Conservation (phyloP, 306 rosid species). For the Inga oerstediana region DNA sequence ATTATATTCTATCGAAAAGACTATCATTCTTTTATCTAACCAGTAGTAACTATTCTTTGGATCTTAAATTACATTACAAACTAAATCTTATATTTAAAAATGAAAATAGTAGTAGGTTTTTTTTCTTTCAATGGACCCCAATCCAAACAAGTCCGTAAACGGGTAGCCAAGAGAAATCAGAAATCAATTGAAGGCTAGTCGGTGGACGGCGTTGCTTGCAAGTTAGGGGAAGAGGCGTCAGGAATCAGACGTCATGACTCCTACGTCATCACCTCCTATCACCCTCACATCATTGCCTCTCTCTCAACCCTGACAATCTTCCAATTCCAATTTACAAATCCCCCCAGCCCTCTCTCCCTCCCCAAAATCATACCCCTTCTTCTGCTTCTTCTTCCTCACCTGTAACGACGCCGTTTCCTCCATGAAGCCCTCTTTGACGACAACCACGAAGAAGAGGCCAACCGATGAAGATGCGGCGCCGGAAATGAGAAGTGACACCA, state of each 20-base stretch:
- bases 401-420: neutral
- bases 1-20: too few relatives aligned
- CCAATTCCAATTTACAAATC: neutral
- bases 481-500: neutral
- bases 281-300: neutral
- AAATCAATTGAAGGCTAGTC: neutral
- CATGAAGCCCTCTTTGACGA: conserved; percentile 28
- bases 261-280: neutral
- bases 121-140: too few relatives aligned
- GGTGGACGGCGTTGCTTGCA: neutral
- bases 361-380: neutral
- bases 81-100: too few relatives aligned
- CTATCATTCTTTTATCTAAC: too few relatives aligned
- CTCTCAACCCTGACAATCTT: neutral
- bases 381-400: neutral
- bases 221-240: neutral
- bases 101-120: too few relatives aligned
- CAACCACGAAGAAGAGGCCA: conserved; percentile 30
- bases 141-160: too few relatives aligned
- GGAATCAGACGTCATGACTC: neutral
- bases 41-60: too few relatives aligned
- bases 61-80: too few relatives aligned
- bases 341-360: neutral
- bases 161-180: too few relatives aligned
- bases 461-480: neutral